Percentiles rank a stretch among this genome's conserved stretches.
These are phyloP conservation scores for Cryphonectria japonica DNA, from an alignment of 2,329 filamentous ascomycete genomes.

Conservation along the genomic window DNA sequence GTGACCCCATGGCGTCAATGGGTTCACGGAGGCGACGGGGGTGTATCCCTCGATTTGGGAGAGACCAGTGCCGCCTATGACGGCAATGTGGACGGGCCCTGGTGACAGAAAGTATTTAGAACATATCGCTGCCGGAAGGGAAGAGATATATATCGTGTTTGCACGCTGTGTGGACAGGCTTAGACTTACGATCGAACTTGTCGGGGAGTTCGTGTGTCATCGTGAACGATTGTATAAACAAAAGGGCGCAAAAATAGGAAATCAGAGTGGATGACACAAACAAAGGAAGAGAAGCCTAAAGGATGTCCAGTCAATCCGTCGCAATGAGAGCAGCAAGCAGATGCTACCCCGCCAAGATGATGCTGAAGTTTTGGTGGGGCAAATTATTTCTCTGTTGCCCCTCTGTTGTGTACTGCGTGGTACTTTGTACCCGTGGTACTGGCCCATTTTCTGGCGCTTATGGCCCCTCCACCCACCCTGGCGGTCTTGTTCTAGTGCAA, in stretches of 20 bases:
- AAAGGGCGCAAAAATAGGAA: background rate
- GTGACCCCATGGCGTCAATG: constrained; percentile 84
- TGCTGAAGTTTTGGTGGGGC: background rate
- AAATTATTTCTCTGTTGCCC: background rate
- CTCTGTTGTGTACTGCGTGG: too few relatives aligned
- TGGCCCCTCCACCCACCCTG: background rate
- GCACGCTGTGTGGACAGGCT: background rate
- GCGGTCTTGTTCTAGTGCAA: background rate
- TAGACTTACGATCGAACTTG: constrained; percentile 59
- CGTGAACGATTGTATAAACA: background rate
- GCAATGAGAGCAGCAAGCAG: background rate
- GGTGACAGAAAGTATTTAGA: constrained; percentile 21
- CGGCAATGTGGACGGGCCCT: constrained; percentile 80
- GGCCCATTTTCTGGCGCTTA: background rate
- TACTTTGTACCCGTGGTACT: too few relatives aligned
- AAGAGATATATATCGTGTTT: background rate
- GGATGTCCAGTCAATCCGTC: background rate
- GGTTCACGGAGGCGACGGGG: constrained; percentile 76
- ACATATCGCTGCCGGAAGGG: background rate
- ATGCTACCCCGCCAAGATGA: constrained; percentile 5
- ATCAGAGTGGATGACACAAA: background rate
- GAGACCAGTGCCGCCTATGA: constrained; percentile 92
- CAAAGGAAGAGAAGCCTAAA: background rate
- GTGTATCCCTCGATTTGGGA: constrained; percentile 85
- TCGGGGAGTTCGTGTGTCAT: constrained; percentile 54